Evolutionary conservation across 129 eudicot genomes (phyloP).

Genomic region (Centella asiatica): DNA sequence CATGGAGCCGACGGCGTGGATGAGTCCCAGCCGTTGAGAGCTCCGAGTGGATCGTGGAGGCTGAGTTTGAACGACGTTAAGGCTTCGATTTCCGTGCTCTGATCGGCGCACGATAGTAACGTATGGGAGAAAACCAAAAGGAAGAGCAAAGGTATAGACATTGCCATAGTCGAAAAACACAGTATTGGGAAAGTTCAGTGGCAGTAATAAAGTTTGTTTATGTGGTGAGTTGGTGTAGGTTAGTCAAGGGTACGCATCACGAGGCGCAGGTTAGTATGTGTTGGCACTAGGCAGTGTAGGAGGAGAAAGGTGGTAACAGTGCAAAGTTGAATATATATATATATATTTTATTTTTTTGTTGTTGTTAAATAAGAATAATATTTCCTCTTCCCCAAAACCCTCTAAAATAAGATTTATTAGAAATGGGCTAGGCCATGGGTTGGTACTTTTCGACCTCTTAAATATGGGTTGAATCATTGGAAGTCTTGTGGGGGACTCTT

Average conservation of each 20-base stretch:
- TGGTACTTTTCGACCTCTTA: neutral
- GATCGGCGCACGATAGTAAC: slow-evolving; percentile 25
- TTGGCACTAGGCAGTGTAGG: neutral
- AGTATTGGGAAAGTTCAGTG: neutral
- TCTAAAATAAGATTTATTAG: neutral
- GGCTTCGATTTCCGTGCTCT: slow-evolving; percentile 41
- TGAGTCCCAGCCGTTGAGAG: slow-evolving; percentile 42
- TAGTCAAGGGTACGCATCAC: slow-evolving; percentile 15
- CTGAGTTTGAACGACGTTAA: slow-evolving; percentile 34
- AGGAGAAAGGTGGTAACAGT: neutral
- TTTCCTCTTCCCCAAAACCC: neutral
- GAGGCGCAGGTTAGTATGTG: slow-evolving; percentile 9
- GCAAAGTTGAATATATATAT: too few relatives aligned
- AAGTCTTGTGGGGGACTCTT: neutral
- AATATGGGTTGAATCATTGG: slow-evolving; percentile 16
- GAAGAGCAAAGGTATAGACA: slow-evolving; percentile 7
- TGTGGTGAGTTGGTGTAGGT: slow-evolving; percentile 19
- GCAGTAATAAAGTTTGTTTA: neutral
- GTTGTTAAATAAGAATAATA: too few relatives aligned
- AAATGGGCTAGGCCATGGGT: neutral
- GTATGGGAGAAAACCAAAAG: slow-evolving; percentile 11
- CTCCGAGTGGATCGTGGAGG: slow-evolving; percentile 56
- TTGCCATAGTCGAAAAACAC: slow-evolving; percentile 21
- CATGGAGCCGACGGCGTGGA: slow-evolving; percentile 68
- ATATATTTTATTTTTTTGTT: too few relatives aligned